phyloP scores from a whole-genome alignment of 1,284 basidiomycete species.

The Xerocomus minutiporus region DNA sequence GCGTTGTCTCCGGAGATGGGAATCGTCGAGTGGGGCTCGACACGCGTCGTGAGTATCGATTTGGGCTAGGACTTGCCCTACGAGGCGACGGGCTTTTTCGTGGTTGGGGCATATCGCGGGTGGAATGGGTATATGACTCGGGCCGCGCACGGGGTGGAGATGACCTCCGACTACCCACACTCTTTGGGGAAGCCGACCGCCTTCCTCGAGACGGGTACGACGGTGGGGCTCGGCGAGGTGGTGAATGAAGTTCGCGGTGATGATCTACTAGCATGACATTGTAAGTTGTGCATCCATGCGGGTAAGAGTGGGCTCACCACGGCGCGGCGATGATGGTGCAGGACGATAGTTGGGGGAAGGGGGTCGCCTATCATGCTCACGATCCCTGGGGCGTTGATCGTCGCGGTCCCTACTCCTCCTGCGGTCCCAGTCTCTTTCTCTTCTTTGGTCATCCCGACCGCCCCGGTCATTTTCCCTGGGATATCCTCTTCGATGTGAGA shows the following conservation, averaged over 20 bases:
- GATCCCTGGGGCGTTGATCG: constrained; percentile 18
- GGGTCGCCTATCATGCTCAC: constrained; percentile 20
- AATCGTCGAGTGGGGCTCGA: constrained; percentile 14
- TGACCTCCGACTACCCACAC: constrained; percentile 21
- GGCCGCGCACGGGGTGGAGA: constrained; percentile 19
- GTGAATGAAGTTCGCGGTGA: constrained; percentile 7
- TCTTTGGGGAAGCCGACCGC: constrained; percentile 24
- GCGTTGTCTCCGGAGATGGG: constrained; percentile 3
- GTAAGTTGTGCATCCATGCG: background rate
- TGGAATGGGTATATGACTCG: constrained; percentile 12
- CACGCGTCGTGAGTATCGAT: constrained; percentile 1
- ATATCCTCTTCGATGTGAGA: constrained; percentile 14
- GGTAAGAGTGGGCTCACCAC: constrained; percentile 17
- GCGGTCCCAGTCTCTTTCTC: constrained; percentile 25
- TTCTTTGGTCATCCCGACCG: constrained; percentile 25
- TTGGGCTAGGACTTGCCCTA: constrained; percentile 15
- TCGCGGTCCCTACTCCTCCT: constrained; percentile 27
- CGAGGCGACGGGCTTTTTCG: constrained; percentile 14
- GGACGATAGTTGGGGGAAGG: constrained; percentile 17
- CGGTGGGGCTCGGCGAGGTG: constrained; percentile 18
- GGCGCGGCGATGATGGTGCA: constrained; percentile 24
- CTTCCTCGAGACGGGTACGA: constrained; percentile 16
- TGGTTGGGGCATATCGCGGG: constrained; percentile 10
- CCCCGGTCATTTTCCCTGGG: constrained; percentile 21
- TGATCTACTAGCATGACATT: constrained; percentile 8